Evolutionary conservation across 139 green algal genomes (phyloP).

Genomic region (Chlamydomonas eustigma): DNA sequence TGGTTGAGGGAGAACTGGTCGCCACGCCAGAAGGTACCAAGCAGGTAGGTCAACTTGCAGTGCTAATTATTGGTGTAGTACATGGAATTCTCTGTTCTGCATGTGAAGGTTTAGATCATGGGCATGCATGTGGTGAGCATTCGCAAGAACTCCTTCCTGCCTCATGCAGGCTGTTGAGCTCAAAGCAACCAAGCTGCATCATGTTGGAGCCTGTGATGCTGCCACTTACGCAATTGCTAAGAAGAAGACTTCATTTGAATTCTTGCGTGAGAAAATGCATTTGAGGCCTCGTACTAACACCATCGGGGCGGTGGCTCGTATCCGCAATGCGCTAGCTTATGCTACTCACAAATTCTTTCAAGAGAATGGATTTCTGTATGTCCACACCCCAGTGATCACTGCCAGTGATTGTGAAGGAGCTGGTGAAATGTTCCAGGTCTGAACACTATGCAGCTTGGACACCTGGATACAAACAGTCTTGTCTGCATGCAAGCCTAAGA

Average conservation of each 20-base stretch:
- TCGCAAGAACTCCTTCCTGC: no score
- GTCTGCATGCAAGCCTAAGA: no score
- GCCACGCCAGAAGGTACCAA: slow-evolving; percentile 83
- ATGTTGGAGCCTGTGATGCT: slow-evolving; percentile 81
- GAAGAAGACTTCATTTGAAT: slow-evolving; percentile 93
- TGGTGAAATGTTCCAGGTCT: slow-evolving; percentile 98
- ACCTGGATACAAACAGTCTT: no score
- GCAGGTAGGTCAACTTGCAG: slow-evolving; percentile 65
- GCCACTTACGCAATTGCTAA: slow-evolving; percentile 91
- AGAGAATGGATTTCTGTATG: slow-evolving; percentile 91
- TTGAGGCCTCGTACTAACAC: slow-evolving; percentile 94
- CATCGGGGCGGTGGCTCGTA: slow-evolving; percentile 87
- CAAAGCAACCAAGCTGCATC: slow-evolving; percentile 72
- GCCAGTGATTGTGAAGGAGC: slow-evolving; percentile 93
- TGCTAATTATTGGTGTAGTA: no score
- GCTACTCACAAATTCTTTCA: slow-evolving; percentile 88
- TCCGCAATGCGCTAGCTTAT: slow-evolving; percentile 92
- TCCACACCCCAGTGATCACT: slow-evolving; percentile 97
- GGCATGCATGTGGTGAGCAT: no score
- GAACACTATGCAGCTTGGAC: no score
- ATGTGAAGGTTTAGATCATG: no score
- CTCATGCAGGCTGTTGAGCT: slow-evolving; percentile 84
- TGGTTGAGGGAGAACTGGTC: slow-evolving; percentile 81
- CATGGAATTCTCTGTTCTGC: no score
- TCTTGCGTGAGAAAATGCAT: slow-evolving; percentile 90